These are phyloP conservation scores for Fusarium sp. DNA, from an alignment of 2,329 filamentous ascomycete genomes.

Conservation along the genomic window DNA sequence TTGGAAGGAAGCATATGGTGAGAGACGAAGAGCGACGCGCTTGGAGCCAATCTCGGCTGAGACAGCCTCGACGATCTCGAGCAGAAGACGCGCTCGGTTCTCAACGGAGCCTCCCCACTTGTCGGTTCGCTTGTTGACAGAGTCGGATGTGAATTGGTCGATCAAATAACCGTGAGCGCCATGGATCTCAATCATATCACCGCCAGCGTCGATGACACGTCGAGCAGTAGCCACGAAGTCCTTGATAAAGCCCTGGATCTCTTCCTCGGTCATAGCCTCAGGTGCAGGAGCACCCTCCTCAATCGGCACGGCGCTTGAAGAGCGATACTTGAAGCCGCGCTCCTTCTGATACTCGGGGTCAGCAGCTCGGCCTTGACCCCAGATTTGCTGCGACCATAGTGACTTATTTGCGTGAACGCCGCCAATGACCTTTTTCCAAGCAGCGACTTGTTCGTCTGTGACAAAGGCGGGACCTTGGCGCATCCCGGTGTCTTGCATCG, in stretches of 20 bases:
- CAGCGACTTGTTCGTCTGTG: constrained; percentile 38
- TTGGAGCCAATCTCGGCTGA: constrained; percentile 47
- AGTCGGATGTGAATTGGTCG: constrained; percentile 62
- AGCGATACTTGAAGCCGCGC: constrained; percentile 43
- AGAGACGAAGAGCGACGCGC: constrained; percentile 53
- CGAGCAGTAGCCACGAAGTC: constrained; percentile 19
- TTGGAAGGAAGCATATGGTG: constrained; percentile 43
- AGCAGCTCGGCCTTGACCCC: constrained; percentile 37
- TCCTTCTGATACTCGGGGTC: constrained; percentile 29
- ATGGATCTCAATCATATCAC: constrained; percentile 19
- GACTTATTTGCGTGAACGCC: constrained; percentile 44
- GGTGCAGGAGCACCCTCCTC: background rate
- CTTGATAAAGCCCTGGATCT: constrained; percentile 11
- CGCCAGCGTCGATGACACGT: constrained; percentile 12
- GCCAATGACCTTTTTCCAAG: constrained; percentile 42
- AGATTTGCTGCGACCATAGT: constrained; percentile 43
- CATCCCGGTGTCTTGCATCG: constrained; percentile 23
- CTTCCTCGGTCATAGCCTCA: constrained; percentile 14
- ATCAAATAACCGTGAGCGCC: constrained; percentile 65
- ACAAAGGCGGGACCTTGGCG: constrained; percentile 20
- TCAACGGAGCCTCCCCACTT: constrained; percentile 63
- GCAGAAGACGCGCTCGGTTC: constrained; percentile 60
- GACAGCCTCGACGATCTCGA: constrained; percentile 56
- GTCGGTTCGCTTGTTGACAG: constrained; percentile 55
- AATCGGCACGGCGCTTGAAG: constrained; percentile 34